Base-by-base conservation (phyloP, 495 filamentous ascomycete genomes). In the Hypoxylon trugodes region DNA sequence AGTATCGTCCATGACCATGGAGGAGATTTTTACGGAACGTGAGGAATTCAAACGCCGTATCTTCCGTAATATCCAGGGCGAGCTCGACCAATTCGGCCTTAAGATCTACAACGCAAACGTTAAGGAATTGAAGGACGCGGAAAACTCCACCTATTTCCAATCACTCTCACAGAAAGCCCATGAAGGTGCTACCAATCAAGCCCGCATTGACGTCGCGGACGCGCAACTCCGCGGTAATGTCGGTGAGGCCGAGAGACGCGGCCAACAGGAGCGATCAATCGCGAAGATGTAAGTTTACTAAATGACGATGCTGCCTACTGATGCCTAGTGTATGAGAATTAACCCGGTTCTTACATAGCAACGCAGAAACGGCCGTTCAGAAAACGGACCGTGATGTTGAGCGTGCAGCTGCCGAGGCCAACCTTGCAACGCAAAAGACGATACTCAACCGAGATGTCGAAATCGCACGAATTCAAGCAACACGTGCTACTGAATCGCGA, bases 371-470 rank as follows among this genome's bases (percentile, higher is more conserved):
- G 18, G 90, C 91, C 1, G 90, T 93, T 3, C 83, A 89, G 47
- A 91, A 93, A 77, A 93, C 91, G 3, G 84, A 92, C 67, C 87
- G 91, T 54, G 90, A 92, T 64, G 85, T 87, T 42, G 89, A 93
- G 77, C 90, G 90, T 52, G 90, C 90, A 6, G 73, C 82, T 16
- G 91, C 91, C 42, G 90, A 93, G 72, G 88, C 89, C 38, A 84
- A 86, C 30, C 83, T 93, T 25, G 81, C 82, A 16, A 88, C 85
- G 22, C 82, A 85, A 45, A 87, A 91, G 75, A 87, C 89, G 1
- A 82, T 85, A 59, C 86, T 92, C 55, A 82, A 86, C 63, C 81
- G 86, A 42, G 86, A 88, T 52, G 86, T 93, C 58, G 83, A 89
- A 37, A 82, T 93, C 43, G 84, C 86, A 26, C 87, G 87, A 62